These are phyloP conservation scores for Typha latifolia DNA, from an alignment of 176 grass and related monocot genomes.

Conservation along the genomic window DNA sequence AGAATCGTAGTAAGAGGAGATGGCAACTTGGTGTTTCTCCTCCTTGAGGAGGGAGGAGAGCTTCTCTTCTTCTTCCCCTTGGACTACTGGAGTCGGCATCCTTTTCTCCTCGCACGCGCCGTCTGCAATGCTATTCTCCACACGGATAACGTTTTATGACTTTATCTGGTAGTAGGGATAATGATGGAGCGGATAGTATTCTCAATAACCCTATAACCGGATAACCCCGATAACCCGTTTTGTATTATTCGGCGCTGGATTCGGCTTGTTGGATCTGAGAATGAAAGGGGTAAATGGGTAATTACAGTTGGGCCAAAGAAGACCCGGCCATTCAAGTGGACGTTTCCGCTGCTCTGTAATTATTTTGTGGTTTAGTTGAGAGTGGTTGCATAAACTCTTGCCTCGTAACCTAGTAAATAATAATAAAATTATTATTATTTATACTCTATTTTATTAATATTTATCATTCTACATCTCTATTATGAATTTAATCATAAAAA, in stretches of 20 bases:
- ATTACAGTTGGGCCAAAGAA: too few relatives aligned
- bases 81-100: neutral
- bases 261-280: neutral
- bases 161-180: too few relatives aligned
- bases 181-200: neutral
- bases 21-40: neutral
- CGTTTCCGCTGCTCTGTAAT: too few relatives aligned
- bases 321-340: too few relatives aligned
- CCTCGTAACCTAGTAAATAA: too few relatives aligned
- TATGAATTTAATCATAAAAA: too few relatives aligned
- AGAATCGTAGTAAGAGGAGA: neutral
- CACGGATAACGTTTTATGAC: too few relatives aligned
- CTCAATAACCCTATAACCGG: neutral
- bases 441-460: too few relatives aligned
- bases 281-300: neutral
- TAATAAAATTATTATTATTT: too few relatives aligned
- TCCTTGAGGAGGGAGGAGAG: conserved; percentile 25
- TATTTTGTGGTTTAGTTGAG: too few relatives aligned
- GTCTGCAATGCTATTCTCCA: neutral
- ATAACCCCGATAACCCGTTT: neutral
- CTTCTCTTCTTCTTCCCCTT: neutral
- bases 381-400: too few relatives aligned
- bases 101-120: neutral
- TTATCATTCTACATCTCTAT: too few relatives aligned
- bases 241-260: neutral